Base-by-base conservation (phyloP, 1,139 yeast genomes). In the Scheffersomyces parashehatae region DNA sequence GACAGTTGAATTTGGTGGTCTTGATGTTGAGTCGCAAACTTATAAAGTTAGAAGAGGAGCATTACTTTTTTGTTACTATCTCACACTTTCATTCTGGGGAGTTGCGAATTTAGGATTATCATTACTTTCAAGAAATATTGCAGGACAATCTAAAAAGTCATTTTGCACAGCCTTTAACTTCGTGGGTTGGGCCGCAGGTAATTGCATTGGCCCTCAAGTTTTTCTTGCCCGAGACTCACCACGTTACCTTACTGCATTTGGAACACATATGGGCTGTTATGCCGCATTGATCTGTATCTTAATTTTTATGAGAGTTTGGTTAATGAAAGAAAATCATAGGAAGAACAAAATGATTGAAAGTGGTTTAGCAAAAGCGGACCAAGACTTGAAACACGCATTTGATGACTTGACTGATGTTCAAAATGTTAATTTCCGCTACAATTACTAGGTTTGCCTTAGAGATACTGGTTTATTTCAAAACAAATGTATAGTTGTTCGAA, bases 391-490 rank as follows among this genome's bases (percentile, higher is more conserved):
- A 29, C 62, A 58, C 40, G 68, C 64, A 5, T 60, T 62, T 39
- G 58, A 58, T 36, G 76, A 70, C 46, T 48, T 68, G 41, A 69
- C 76, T 3, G 76, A 70, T 51, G 52, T 60, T 12, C 65, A 70
- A 43, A 70, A 70, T 44, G 53, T 55, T 37, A 56, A 58, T 29
- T 70, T 70, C 4, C 63, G 60, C 44, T 67, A 52, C 43, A 31
- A 35, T 14, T 24, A 13, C 9, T 36, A 29, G 30, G 30, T n/a
- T 9, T n/a, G 24, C 26, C 26, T 3, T 20, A 20, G 7, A 20
- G 26, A 8, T 8, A 20, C 26, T 6, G 26, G 26, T 20, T 20
- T 20, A 20, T 20, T 3, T 20, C 7, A 20, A 20, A 20, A 20
- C 2, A 16, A 5, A 5, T 16, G 20, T 16, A 3, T 20, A 3